Base-by-base conservation (phyloP, 2,329 filamentous ascomycete genomes). In the Ascochyta pisi region DNA sequence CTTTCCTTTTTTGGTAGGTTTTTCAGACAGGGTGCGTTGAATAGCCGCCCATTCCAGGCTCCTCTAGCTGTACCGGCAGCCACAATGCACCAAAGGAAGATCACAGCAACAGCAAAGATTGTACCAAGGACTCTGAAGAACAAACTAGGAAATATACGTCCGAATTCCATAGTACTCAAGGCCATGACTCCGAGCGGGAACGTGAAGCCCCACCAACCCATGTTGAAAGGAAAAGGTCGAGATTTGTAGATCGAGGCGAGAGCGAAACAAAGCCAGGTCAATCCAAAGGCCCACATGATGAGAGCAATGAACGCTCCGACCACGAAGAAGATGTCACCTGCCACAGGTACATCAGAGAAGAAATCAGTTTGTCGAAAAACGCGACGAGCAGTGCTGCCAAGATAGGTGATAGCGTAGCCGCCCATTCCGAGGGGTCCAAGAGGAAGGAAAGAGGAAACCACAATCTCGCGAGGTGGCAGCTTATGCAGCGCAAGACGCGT, bases 351-450 rank as follows among this genome's bases (percentile, higher is more conserved):
- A 9, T 66, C 73, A 22, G 71, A 67, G 42, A 82, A 68, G 31
- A 77, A 70, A 8, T 71, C 51, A 1, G 73, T 76, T 31, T 69
- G 52, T 3, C 77, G 75, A 49, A 84, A 78, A 8, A 83, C 61
- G 9, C 60, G 61, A 27, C 73, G 70, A 10, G 78, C 76, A 2
- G 81, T 76, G 29, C 76, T 77, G 0, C 79, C 79, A 16, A 84
- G 76, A 37, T 81, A 76, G 55, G 83, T 77, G 26, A 89, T 84
- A 0, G 78, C 83, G 66, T 84, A 90, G 1, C 85, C 86, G 13
- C 87, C 88, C 69, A 89, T 86, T 0, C 87, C 87, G 0, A 89
- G 74, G 0, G 88, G 87, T 0, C 88, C 87, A 0, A 90, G 78
- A 0, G 88, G 88, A 0, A 91, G 75, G 62, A 90, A 89, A 6